Evolutionary conservation across 2,329 filamentous ascomycete genomes (phyloP).

Genomic region (Curvularia eragrostidis): DNA sequence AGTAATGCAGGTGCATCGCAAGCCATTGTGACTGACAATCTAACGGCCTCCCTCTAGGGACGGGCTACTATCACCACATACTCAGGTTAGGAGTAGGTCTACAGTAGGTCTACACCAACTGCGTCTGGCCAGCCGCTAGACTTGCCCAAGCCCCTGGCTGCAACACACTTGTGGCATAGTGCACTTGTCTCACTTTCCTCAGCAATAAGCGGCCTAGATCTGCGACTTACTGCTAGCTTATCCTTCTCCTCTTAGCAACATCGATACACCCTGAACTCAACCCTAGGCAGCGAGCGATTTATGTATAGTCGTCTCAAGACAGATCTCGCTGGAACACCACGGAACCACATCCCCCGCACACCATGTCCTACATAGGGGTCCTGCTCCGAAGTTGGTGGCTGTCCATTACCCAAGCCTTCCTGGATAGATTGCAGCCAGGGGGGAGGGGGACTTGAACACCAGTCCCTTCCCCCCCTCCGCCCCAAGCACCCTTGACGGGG

Average conservation of each 20-base stretch:
- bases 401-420: constrained; percentile 23
- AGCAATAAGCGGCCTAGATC: constrained; percentile 4
- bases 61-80: constrained; percentile 4
- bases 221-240: constrained; percentile 11
- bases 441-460: constrained; percentile 21
- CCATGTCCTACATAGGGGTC: constrained; percentile 13
- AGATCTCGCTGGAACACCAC: constrained; percentile 24
- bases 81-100: constrained; percentile 13
- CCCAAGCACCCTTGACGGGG: constrained; percentile 31
- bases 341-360: constrained; percentile 13
- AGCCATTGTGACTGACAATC: constrained; percentile 20
- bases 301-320: constrained; percentile 26
- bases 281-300: constrained; percentile 1
- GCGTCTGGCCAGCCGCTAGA: constrained; percentile 29
- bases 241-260: neutral
- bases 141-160: constrained; percentile 29
- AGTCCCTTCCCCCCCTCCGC: constrained; percentile 25
- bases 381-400: constrained; percentile 15
- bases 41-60: constrained; percentile 14
- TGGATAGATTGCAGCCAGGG: constrained; percentile 13
- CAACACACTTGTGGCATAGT: constrained; percentile 6
- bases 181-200: constrained; percentile 4
- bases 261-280: neutral
- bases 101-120: constrained; percentile 12
- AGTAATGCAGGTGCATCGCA: constrained; percentile 27